phyloP scores from a whole-genome alignment of 2,329 filamentous ascomycete genomes.

The Fusarium duplospermum region DNA sequence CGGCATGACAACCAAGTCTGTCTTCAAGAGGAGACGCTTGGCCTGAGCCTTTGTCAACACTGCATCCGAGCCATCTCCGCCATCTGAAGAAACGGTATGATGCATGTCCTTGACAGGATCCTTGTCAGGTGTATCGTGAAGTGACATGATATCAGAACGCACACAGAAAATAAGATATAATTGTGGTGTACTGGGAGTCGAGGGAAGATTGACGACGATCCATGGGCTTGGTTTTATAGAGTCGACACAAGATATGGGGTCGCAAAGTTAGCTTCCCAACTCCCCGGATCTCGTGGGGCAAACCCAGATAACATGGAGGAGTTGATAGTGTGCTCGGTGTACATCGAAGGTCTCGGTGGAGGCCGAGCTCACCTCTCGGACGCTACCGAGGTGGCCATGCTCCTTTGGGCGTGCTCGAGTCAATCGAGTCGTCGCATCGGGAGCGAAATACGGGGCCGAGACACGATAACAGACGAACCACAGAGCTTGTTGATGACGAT shows the following conservation, averaged over 20 bases:
- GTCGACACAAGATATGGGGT: neutral
- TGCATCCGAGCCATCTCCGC: neutral
- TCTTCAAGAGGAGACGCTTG: constrained; percentile 23
- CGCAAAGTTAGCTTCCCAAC: neutral
- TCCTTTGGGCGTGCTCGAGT: neutral
- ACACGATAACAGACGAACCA: neutral
- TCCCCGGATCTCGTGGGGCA: neutral
- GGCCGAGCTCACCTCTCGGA: constrained; percentile 1
- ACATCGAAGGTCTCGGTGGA: neutral
- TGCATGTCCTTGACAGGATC: neutral
- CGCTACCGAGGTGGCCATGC: neutral
- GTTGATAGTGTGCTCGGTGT: constrained; percentile 3
- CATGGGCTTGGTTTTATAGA: neutral
- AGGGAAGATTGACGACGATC: neutral
- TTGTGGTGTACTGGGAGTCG: neutral
- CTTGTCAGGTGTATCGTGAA: neutral
- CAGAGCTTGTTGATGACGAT: neutral
- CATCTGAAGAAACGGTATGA: neutral
- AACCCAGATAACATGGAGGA: neutral
- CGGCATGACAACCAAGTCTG: constrained; percentile 29
- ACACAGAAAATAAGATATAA: neutral
- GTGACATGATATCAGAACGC: neutral
- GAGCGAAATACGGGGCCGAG: neutral
- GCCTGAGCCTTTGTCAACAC: constrained; percentile 15
- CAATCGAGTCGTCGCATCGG: neutral